Evolutionary conservation across 73 alveolate genomes (phyloP).

Genomic region (Stentor roeselii): DNA sequence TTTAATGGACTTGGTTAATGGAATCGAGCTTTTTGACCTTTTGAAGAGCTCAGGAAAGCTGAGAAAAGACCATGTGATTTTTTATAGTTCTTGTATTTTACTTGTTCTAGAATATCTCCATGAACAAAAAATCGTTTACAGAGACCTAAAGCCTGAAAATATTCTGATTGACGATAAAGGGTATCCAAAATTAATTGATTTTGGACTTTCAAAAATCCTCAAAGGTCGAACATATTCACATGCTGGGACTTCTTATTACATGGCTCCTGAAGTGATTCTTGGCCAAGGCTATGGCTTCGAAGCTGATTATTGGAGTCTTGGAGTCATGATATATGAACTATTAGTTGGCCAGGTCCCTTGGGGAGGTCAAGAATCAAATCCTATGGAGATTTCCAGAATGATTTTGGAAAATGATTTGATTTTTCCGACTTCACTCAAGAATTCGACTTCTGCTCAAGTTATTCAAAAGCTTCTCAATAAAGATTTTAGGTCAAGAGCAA

Average conservation of each 20-base stretch:
- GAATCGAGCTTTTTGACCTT: not conserved
- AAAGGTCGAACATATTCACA: conserved; percentile 21
- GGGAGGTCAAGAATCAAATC: not conserved
- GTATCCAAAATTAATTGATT: not conserved
- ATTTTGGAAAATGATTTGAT: not conserved
- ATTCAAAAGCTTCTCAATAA: no score
- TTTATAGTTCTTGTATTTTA: not conserved
- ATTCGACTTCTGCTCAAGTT: no score
- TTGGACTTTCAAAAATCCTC: conserved; percentile 21
- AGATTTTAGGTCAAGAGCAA: no score
- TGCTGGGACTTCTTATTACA: conserved; percentile 27
- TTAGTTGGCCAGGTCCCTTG: conserved; percentile 26
- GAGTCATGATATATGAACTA: conserved; percentile 25
- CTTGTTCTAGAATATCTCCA: conserved; percentile 26
- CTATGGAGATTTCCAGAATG: not conserved
- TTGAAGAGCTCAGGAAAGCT: not conserved
- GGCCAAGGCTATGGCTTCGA: conserved; percentile 8
- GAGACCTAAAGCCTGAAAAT: conserved; percentile 25
- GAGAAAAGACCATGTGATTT: not conserved
- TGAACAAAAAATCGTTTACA: not conserved
- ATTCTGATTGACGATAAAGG: conserved; percentile 14
- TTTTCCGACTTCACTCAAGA: no score
- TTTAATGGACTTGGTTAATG: conserved; percentile 1
- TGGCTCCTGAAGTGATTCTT: conserved; percentile 26
- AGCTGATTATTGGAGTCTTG: conserved; percentile 22